Evolutionary conservation across 192 early-diverging fungal genomes (phyloP).

Genomic region (Bifiguratus adelaidae): DNA sequence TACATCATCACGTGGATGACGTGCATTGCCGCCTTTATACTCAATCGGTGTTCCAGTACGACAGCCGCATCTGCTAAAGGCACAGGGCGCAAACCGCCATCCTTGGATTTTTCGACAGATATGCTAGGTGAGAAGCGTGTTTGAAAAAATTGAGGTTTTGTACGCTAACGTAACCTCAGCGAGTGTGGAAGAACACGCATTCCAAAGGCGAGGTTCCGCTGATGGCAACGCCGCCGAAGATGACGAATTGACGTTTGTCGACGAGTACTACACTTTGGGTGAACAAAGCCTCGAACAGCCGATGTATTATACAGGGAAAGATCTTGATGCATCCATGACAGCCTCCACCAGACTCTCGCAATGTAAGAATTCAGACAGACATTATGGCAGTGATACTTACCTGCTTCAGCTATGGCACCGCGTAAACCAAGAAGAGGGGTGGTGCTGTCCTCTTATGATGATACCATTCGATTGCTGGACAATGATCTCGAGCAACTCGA

Average conservation of each 20-base stretch:
- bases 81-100: not conserved
- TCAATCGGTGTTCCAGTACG: no score
- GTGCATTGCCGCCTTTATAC: no score
- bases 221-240: not conserved
- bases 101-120: not conserved
- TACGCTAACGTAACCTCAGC: no score
- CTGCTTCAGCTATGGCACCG: conserved; percentile 2
- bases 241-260: conserved; percentile 24
- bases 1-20: no score
- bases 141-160: no score
- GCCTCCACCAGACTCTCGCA: no score
- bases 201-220: conserved; percentile 5
- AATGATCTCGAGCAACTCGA: conserved; percentile 10
- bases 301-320: not conserved
- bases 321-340: not conserved
- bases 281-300: not conserved
- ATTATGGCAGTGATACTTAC: not conserved
- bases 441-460: conserved; percentile 9
- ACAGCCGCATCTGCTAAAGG: not conserved
- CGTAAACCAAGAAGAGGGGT: conserved; percentile 9
- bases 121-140: no score
- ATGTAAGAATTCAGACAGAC: not conserved
- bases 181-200: conserved; percentile 43
- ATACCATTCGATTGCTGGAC: conserved; percentile 26
- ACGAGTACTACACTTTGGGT: conserved; percentile 30